A percentile compares a stretch with the other conserved stretches of the same genome.
phyloP scores from a whole-genome alignment of 2,329 filamentous ascomycete species.

The Plenodomus tracheiphilus region DNA sequence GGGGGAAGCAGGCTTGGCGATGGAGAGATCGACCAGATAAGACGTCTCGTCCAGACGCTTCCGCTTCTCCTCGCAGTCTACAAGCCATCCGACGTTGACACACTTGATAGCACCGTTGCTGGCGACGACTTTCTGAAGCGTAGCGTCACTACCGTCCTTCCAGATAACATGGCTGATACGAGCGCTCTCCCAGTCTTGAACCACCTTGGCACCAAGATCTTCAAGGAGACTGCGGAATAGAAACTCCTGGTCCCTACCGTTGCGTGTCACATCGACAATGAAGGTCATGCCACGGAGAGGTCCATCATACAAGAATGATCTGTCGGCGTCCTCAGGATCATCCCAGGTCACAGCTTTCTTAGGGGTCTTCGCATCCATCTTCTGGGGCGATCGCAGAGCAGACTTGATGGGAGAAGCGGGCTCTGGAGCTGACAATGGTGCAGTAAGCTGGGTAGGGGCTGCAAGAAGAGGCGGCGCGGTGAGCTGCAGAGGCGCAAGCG shows the following conservation, averaged over 20 bases:
- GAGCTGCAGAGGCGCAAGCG: conserved; percentile 20
- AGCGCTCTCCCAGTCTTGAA: conserved; percentile 67
- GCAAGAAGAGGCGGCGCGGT: conserved; percentile 1
- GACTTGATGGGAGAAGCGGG: conserved; percentile 35
- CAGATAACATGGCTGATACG: conserved; percentile 88
- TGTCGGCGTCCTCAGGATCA: conserved; percentile 24
- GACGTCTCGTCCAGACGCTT: conserved; percentile 37
- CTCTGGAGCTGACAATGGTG: conserved; percentile 14
- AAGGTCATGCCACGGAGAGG: conserved; percentile 66
- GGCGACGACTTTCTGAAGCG: conserved; percentile 77
- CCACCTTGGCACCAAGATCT: conserved; percentile 79
- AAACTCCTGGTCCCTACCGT: conserved; percentile 62
- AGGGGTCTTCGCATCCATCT: conserved; percentile 33
- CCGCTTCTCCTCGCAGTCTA: conserved; percentile 59
- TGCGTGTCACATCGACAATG: conserved; percentile 80
- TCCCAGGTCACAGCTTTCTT: conserved; percentile 45
- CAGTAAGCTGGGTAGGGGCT: background rate
- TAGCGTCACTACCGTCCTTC: conserved; percentile 82
- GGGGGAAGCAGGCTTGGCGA: conserved; percentile 25
- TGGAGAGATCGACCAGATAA: conserved; percentile 37
- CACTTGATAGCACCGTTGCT: conserved; percentile 77
- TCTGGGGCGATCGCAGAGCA: conserved; percentile 42
- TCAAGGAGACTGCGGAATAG: conserved; percentile 78
- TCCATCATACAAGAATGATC: conserved; percentile 24
- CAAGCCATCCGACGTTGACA: conserved; percentile 84